Evolutionary conservation across 208 protist genomes (phyloP), one percentile per base, ranked within the genome.

Genomic region (Spongospora subterranea): DNA sequence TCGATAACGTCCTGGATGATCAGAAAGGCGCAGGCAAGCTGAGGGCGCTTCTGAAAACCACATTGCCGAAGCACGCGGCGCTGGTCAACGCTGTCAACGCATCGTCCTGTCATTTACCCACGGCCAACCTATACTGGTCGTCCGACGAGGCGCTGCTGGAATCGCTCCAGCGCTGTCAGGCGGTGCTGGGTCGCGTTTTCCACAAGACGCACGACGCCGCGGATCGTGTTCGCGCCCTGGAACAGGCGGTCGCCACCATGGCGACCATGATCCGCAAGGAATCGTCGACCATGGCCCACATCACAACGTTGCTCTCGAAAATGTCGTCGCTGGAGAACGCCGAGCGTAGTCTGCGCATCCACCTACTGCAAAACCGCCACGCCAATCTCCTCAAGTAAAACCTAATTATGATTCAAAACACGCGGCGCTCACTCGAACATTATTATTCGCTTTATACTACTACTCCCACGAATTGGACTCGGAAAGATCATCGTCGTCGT

Each of bases 381-480:
- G 13, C 50, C 24, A 24, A 24, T 24, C 6, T 60, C 24, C 50
- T 60, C 50, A 60, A 60, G 13, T 60, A 24, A 6, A 29, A 60
- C 24, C 6, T 60, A 60, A 29, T 29, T 60, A 24, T 60, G 24
- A 6, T 60, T 60, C 6, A 60, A 6, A n/a, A n/a, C n/a, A n/a
- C n/a, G n/a, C n/a, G n/a, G n/a, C n/a, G n/a, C n/a, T n/a, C n/a
- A n/a, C n/a, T n/a, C n/a, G n/a, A n/a, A n/a, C n/a, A n/a, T n/a
- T n/a, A n/a, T n/a, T n/a, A n/a, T n/a, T n/a, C n/a, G n/a, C n/a
- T n/a, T n/a, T 60, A 24, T 39, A 82, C 35, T 35, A 82, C 35
- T 82, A 82, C 6, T 82, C 71, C 71, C 71, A 82, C 17, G 71
- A 35, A 20, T n/a, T 82, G 40, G 71, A 82, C 6, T 82, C 71